These are phyloP conservation scores for Exophiala viscosa DNA, from an alignment of 2,329 filamentous ascomycete species.

Conservation along the genomic window DNA sequence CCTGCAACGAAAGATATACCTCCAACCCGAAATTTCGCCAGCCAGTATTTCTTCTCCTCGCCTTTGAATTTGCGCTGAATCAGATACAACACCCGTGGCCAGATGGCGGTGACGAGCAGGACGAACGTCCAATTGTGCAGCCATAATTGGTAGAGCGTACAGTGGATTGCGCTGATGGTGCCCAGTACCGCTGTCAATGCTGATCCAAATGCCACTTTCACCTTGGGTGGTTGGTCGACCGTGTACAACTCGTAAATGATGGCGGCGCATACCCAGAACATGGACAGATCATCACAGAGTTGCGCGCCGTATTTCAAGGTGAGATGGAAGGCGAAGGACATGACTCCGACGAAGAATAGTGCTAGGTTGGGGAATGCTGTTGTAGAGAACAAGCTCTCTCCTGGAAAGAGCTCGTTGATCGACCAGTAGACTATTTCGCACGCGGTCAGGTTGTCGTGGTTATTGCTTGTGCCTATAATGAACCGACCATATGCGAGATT, in stretches of 20 bases:
- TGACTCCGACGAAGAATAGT: constrained; percentile 28
- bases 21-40: constrained; percentile 16
- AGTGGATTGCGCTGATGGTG: constrained; percentile 21
- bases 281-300: constrained; percentile 24
- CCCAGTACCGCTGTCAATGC: constrained; percentile 17
- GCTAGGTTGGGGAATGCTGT: constrained; percentile 25
- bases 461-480: not conserved
- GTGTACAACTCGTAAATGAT: constrained; percentile 25
- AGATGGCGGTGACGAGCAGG: constrained; percentile 20
- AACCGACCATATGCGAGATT: constrained; percentile 29
- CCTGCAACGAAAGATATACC: constrained; percentile 21
- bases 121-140: constrained; percentile 20
- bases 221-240: constrained; percentile 8
- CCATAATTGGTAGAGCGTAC: constrained; percentile 18
- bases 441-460: not conserved
- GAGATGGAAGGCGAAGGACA: constrained; percentile 28
- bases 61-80: constrained; percentile 13
- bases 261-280: constrained; percentile 26
- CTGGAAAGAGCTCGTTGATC: constrained; percentile 14
- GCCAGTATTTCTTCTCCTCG: constrained; percentile 13
- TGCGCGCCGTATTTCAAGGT: constrained; percentile 27
- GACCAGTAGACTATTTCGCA: constrained; percentile 20
- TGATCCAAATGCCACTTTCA: constrained; percentile 11
- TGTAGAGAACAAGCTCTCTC: constrained; percentile 15
- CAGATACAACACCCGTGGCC: constrained; percentile 21